Evolutionary conservation across 306 rosid genomes (phyloP).

Genomic region (Dicorynia guianensis): DNA sequence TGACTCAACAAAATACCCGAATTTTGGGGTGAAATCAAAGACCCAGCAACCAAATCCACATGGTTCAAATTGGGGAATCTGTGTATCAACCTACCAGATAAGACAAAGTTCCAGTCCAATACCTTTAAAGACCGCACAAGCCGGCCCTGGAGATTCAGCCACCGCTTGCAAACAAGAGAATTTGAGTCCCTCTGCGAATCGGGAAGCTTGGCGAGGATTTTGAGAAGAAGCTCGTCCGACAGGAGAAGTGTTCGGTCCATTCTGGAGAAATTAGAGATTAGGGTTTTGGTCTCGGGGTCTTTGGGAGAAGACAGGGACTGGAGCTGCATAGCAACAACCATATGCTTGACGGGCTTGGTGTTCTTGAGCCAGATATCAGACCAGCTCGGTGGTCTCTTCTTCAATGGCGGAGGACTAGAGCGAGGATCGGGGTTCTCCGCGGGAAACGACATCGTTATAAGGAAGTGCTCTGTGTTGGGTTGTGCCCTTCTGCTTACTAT

Average conservation of each 20-base stretch:
- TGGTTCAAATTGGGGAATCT: conserved; percentile 85
- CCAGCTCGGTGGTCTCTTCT: conserved; percentile 54
- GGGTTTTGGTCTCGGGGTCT: conserved; percentile 40
- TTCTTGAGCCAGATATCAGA: conserved; percentile 73
- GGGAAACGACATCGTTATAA: conserved; percentile 56
- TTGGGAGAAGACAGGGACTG: conserved; percentile 56
- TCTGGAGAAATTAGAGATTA: conserved; percentile 46
- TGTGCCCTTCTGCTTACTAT: conserved; percentile 2
- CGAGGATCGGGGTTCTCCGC: conserved; percentile 50
- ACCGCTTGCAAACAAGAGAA: conserved; percentile 85
- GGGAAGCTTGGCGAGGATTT: conserved; percentile 67
- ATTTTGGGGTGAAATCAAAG: conserved; percentile 55
- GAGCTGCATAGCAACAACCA: conserved; percentile 72
- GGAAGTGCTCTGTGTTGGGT: neutral
- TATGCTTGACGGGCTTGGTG: conserved; percentile 56
- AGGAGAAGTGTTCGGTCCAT: conserved; percentile 63
- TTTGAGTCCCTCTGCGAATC: conserved; percentile 64
- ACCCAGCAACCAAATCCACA: conserved; percentile 72
- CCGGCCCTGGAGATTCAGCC: conserved; percentile 85
- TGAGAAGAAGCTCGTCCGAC: conserved; percentile 73
- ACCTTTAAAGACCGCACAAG: conserved; percentile 69
- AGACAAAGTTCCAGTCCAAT: conserved; percentile 75
- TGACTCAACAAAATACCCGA: conserved; percentile 63
- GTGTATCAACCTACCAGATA: conserved; percentile 77
- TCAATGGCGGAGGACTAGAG: conserved; percentile 45